phyloP scores from a whole-genome alignment of 352 stramenopile species.

The Saprolegnia parasitica region DNA sequence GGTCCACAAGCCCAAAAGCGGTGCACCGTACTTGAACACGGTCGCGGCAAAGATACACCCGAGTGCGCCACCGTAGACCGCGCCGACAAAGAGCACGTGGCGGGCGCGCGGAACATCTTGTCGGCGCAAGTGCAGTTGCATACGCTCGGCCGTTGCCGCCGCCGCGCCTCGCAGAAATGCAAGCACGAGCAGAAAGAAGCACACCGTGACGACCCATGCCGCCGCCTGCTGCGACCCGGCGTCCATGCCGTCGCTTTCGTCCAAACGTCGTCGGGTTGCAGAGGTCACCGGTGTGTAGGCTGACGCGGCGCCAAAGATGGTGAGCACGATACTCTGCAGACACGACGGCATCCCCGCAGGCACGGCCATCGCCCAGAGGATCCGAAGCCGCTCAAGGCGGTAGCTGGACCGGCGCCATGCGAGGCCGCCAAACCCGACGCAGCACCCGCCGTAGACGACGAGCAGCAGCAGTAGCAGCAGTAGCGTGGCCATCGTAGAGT shows the following conservation, averaged over 20 bases:
- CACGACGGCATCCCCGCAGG: neutral
- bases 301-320: conserved; percentile 5
- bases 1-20: neutral
- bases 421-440: neutral
- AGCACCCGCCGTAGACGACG: neutral
- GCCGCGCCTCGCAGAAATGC: conserved; percentile 2
- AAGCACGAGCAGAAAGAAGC: conserved; percentile 14
- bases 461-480: neutral
- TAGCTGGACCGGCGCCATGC: neutral
- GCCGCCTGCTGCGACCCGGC: neutral
- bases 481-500: conserved; percentile 44
- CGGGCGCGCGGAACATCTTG: neutral
- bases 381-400: neutral
- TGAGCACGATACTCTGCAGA: neutral
- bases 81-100: conserved; percentile 5
- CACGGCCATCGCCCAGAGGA: neutral
- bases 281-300: neutral
- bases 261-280: neutral
- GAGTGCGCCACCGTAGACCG: neutral
- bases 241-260: neutral
- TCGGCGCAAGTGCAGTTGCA: neutral
- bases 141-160: conserved; percentile 10
- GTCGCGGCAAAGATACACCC: neutral
- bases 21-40: neutral
- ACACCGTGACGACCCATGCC: conserved; percentile 20